Evolutionary conservation across 768 basidiomycete genomes (phyloP).

Genomic region (Hortiboletus campestris): DNA sequence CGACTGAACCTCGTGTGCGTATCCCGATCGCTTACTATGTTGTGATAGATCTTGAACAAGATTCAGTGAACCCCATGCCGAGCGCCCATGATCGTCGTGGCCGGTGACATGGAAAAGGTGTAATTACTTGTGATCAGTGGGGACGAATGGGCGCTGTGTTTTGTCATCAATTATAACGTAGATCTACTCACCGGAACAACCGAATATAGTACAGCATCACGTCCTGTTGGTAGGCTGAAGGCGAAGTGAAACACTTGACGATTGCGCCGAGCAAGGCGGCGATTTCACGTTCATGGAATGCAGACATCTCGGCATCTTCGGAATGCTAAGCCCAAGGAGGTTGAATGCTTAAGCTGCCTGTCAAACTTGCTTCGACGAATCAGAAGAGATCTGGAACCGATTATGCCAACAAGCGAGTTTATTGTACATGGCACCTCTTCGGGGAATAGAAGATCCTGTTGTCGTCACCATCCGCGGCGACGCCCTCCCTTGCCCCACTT

Average conservation of each 20-base stretch:
- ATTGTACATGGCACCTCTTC: background rate
- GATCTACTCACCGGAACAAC: background rate
- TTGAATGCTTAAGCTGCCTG: background rate
- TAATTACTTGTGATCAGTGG: background rate
- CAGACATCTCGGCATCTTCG: background rate
- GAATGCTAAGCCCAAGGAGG: background rate
- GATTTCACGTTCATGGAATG: background rate
- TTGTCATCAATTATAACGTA: background rate
- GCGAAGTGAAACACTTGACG: background rate
- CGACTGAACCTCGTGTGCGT: conserved; percentile 9
- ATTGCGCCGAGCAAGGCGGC: background rate
- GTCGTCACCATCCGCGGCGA: conserved; percentile 54
- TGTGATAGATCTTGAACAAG: background rate
- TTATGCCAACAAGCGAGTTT: conserved; percentile 9
- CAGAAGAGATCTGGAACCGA: background rate
- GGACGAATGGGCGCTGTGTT: too few relatives aligned
- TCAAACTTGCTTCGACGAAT: background rate
- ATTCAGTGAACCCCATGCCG: background rate
- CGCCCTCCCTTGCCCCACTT: conserved; percentile 89
- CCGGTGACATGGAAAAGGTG: background rate
- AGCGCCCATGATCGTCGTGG: conserved; percentile 12
- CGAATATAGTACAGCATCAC: background rate
- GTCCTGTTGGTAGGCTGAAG: background rate
- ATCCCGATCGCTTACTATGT: background rate
- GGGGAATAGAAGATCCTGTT: background rate